Conservation (phyloP, 345 rosid genomes). For the Pistacia vera region DNA sequence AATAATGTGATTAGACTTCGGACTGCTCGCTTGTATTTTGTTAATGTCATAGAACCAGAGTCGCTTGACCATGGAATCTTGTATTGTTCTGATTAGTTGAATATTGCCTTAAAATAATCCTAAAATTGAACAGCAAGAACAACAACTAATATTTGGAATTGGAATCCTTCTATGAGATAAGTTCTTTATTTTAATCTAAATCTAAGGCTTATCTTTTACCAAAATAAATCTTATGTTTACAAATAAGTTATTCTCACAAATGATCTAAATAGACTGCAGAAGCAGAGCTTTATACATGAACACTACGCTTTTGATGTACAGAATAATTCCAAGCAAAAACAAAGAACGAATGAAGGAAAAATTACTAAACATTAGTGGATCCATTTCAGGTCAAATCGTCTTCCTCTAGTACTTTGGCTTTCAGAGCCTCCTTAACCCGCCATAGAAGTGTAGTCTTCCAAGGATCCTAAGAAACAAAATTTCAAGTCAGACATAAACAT, state of each 20-base stretch:
- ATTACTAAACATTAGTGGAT: neutral
- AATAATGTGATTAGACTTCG: too few relatives aligned
- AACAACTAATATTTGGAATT: neutral
- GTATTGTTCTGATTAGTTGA: neutral
- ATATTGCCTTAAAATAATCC: neutral
- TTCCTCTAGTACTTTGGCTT: conserved; percentile 28
- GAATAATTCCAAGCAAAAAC: neutral
- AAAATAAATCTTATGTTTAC: neutral
- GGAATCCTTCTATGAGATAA: neutral
- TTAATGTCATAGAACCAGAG: neutral
- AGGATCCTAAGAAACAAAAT: neutral
- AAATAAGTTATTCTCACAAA: neutral
- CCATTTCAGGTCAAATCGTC: conserved; percentile 27
- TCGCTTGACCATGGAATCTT: neutral
- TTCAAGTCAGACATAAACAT: neutral
- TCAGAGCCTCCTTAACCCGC: conserved; percentile 24
- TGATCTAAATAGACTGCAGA: too few relatives aligned
- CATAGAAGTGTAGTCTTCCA: conserved; percentile 5
- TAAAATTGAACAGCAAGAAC: conserved; percentile 1
- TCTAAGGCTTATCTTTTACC: neutral
- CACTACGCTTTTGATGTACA: neutral
- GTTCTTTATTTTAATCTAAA: neutral
- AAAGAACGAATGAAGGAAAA: neutral
- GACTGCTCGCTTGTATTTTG: neutral
- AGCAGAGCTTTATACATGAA: neutral